Evolutionary conservation across 768 basidiomycete species (phyloP), one percentile per base, ranked within the genome.

Genomic region (Suillus brevipes): DNA sequence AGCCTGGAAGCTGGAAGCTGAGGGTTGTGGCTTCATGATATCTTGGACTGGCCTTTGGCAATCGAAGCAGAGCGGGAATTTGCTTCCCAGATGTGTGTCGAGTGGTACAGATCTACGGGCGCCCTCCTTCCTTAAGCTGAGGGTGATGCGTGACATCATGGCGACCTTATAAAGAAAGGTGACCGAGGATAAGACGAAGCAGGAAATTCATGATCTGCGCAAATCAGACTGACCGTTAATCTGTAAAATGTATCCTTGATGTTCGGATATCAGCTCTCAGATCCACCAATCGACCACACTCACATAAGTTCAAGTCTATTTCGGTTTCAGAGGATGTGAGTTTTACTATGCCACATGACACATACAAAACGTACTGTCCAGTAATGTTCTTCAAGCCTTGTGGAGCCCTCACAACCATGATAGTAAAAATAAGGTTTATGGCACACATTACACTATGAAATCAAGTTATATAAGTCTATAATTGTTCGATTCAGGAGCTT

Each of bases 121-220:
- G 16, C 56, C 61, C 45, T 74, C 76, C 72, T 83, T 84, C 74
- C 78, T 84, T 14, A 89, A 79, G 71, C 83, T 85, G 37, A 89
- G 80, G 0, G 88, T 88, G 59, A 89, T 89, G 14, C 89, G 82
- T 4, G 87, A 88, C 82, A 89, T 87, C 85, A 89, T 89, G 0
- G 85, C 80, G 13, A 89, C 85, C 75, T 83, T 70, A 34, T 71
- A n/a, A 64, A 13, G 31, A 9, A 20, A 40, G 6, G 2, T 18
- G 38, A 18, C 38, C 52, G 18, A 55, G 31, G 49, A 42, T 62
- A 36, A 13, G 47, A 20, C 25, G 53, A 60, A 47, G 34, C 64
- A 45, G 42, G 34, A 57, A 43, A 7, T 16, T 20, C 57, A 28
- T 42, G 18, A 59, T 28, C 4, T 18, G 37, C 56, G 2, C 25